Evolutionary conservation across 2,329 filamentous ascomycete species (phyloP).

Genomic region (Colletotrichum spaethianum): DNA sequence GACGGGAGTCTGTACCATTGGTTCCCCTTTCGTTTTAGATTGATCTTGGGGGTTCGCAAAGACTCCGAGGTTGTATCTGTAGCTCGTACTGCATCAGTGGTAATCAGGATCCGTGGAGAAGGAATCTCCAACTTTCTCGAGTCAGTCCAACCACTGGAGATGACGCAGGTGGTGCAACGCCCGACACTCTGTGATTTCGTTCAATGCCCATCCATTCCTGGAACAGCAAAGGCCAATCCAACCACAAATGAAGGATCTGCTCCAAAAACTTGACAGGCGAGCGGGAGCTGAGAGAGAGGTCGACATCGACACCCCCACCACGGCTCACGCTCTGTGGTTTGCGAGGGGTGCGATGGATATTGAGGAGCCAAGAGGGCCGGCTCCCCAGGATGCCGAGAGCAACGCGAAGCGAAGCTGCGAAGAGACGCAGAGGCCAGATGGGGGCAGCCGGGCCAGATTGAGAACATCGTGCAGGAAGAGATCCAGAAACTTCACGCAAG

Average conservation of each 20-base stretch:
- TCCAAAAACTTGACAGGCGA: conserved; percentile 14
- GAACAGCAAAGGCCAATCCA: conserved; percentile 17
- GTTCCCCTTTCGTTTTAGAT: background rate
- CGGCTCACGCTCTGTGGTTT: conserved; percentile 6
- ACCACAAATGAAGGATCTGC: conserved; percentile 23
- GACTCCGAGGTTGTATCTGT: conserved; percentile 20
- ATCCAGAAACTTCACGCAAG: conserved; percentile 29
- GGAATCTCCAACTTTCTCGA: conserved; percentile 13
- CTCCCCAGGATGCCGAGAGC: background rate
- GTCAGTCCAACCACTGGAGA: conserved; percentile 33
- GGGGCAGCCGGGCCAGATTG: conserved; percentile 12
- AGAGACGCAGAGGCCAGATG: conserved; percentile 23
- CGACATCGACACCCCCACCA: conserved; percentile 20
- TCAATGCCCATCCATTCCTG: conserved; percentile 33
- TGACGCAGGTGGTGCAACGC: conserved; percentile 32
- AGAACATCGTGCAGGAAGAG: conserved; percentile 28
- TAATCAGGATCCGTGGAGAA: conserved; percentile 16
- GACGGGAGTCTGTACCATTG: conserved; percentile 19
- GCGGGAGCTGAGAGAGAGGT: background rate
- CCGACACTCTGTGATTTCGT: conserved; percentile 17
- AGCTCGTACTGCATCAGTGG: too few species aligned
- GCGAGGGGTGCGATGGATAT: conserved; percentile 2
- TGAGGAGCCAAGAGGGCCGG: conserved; percentile 14
- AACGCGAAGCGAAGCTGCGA: conserved; percentile 16
- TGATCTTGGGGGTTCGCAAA: conserved; percentile 16